These are phyloP conservation scores for Umbilicaria muhlenbergii DNA, from an alignment of 495 filamentous ascomycete genomes.

Conservation along the genomic window DNA sequence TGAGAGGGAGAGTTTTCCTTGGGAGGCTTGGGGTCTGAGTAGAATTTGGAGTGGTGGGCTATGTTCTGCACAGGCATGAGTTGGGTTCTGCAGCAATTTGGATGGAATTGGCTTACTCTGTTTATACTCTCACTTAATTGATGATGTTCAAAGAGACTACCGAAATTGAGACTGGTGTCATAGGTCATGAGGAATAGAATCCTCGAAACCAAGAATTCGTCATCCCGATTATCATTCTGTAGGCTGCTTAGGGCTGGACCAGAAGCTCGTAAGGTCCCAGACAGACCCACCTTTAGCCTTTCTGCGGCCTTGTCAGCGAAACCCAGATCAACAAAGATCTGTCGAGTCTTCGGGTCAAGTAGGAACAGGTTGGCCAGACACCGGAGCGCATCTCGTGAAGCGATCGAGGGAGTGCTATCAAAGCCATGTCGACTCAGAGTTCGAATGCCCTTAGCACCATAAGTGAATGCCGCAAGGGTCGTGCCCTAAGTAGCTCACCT, in stretches of 20 bases:
- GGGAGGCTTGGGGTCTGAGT: conserved; percentile 8
- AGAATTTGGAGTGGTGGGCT: conserved; percentile 39
- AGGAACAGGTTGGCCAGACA: conserved; percentile 81
- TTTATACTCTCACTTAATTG: conserved; percentile 55
- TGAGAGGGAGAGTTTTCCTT: conserved; percentile 28
- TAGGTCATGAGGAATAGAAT: conserved; percentile 84
- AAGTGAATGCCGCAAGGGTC: neutral
- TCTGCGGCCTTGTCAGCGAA: conserved; percentile 54
- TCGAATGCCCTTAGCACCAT: conserved; percentile 49
- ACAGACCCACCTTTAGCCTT: conserved; percentile 41
- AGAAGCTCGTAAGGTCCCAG: neutral
- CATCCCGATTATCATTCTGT: conserved; percentile 56
- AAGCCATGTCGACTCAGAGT: conserved; percentile 60
- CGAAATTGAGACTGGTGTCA: conserved; percentile 53
- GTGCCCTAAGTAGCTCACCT: conserved; percentile 28
- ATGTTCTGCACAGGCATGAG: conserved; percentile 37
- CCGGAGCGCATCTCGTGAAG: conserved; percentile 64
- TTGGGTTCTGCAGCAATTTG: neutral
- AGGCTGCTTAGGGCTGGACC: conserved; percentile 7
- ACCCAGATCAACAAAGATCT: conserved; percentile 68
- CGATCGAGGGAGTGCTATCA: conserved; percentile 35
- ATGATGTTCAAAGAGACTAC: conserved; percentile 51
- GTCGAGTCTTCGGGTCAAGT: conserved; percentile 51
- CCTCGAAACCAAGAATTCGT: conserved; percentile 75
- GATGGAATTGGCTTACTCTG: conserved; percentile 21